These are phyloP conservation scores for Centrapalus pauciflorus DNA, from an alignment of 129 eudicot genomes.

Conservation along the genomic window DNA sequence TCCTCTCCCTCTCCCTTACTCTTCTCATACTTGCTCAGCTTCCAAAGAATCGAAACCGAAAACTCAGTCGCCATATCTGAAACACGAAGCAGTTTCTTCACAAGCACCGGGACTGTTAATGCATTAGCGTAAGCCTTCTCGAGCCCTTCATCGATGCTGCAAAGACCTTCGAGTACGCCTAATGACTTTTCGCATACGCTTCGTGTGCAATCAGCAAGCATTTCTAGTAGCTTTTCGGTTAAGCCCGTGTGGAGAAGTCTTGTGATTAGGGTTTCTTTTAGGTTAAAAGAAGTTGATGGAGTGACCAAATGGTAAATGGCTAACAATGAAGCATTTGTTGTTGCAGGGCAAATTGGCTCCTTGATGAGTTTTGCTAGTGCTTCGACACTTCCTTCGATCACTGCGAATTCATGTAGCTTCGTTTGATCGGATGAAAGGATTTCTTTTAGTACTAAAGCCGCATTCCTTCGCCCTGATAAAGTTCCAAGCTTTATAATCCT, in stretches of 20 bases:
- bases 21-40: conserved; percentile 38
- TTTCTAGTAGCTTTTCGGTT: conserved; percentile 41
- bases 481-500: conserved; percentile 33
- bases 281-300: conserved; percentile 21
- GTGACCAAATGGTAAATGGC: conserved; percentile 48
- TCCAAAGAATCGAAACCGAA: conserved; percentile 52
- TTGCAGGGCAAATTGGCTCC: conserved; percentile 44
- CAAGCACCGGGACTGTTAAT: conserved; percentile 47
- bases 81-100: conserved; percentile 54
- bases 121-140: conserved; percentile 34
- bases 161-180: conserved; percentile 49
- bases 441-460: conserved; percentile 31
- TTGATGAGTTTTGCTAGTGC: conserved; percentile 34
- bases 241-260: conserved; percentile 34
- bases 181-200: conserved; percentile 48
- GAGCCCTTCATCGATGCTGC: conserved; percentile 38
- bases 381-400: conserved; percentile 43
- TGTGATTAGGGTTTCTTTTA: conserved; percentile 14
- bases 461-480: conserved; percentile 40
- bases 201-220: conserved; percentile 43
- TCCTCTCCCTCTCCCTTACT: conserved; percentile 24
- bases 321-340: conserved; percentile 52
- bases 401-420: conserved; percentile 14
- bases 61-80: conserved; percentile 56
- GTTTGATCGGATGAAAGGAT: conserved; percentile 31